Percentiles rank a stretch among this genome's conserved stretches.
phyloP scores from a whole-genome alignment of 192 early-diverging fungal genomes.

The Coemansia sp. region DNA sequence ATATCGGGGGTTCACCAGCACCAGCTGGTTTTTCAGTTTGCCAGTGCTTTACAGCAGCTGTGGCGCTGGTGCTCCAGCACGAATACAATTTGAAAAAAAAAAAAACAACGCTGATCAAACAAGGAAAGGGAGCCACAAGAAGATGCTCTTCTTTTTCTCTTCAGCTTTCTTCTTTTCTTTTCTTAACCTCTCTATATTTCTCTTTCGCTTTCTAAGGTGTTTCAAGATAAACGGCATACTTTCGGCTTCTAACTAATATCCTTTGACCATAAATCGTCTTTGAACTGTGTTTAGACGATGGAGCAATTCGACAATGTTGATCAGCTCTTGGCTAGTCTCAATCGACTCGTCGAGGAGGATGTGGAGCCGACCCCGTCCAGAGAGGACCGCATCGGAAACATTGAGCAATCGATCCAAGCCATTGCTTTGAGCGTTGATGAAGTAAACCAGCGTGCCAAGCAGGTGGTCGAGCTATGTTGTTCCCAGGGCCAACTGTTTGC shows the following conservation, averaged over 20 bases:
- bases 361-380: background rate
- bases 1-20: no score
- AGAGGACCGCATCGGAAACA: slow-evolving; percentile 2
- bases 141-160: background rate
- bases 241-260: background rate
- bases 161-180: background rate
- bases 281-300: background rate
- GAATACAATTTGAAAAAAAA: no score
- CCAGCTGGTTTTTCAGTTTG: no score
- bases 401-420: background rate
- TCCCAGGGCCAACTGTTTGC: slow-evolving; percentile 17
- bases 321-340: slow-evolving; percentile 4
- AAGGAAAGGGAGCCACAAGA: background rate
- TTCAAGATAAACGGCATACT: background rate
- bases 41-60: no score
- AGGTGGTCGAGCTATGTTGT: slow-evolving; percentile 12
- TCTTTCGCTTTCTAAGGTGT: background rate
- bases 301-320: slow-evolving; percentile 7
- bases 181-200: background rate
- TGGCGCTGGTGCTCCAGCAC: no score
- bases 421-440: background rate
- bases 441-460: slow-evolving; percentile 8
- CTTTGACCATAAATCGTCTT: background rate
- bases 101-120: no score
- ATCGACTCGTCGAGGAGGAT: slow-evolving; percentile 7